Base-by-base conservation (phyloP, 2,329 filamentous ascomycete genomes). In the Parastagonospora nodorum region DNA sequence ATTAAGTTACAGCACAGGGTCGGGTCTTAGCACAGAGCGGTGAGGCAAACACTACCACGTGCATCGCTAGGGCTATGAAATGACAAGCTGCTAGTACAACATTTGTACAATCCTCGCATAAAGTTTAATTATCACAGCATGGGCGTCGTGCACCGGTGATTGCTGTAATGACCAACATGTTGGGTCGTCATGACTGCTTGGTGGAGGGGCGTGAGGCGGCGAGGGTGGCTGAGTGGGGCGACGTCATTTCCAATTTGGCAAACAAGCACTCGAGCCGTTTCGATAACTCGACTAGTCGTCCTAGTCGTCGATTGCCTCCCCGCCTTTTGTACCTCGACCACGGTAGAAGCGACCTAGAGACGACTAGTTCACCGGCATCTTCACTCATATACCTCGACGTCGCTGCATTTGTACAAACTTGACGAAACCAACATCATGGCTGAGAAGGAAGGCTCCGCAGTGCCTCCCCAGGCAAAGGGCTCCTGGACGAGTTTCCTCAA, bases 401-500 rank as follows among this genome's bases (percentile, higher is more conserved):
- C 42, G 14, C 48, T 29, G 39, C 33, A 7, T 28, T n/a, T 30
- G 36, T 48, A 24, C 3, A 24, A 24, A 24, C 3, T 24, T 5
- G 5, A 24, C 19, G 19, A 24, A 24, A 24, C 19, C 19, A 24
- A 24, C 45, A 63, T 41, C 38, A 67, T 65, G 53, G 64, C 60
- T 31, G 65, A 63, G 36, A 69, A 74, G 64, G 77, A 79, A 66
- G 77, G 72, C 33, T 71, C 77, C 39, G 77, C 76, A 35, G 77
- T 80, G 48, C 78, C 78, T 36, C 61, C 75, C 6, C 69, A 74
- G 57, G 69, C 75, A 45, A 79, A 78, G 63, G 73, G 77, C 45
- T 78, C 75, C 15, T 81, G 78, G 78, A 72, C 73, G 15, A 77
- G 75, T 51, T 80, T 80, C 65, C 69, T 80, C 53, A 80, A 79